Base-by-base conservation (phyloP, 2,329 filamentous ascomycete genomes). In the Lithohypha guttulata region DNA sequence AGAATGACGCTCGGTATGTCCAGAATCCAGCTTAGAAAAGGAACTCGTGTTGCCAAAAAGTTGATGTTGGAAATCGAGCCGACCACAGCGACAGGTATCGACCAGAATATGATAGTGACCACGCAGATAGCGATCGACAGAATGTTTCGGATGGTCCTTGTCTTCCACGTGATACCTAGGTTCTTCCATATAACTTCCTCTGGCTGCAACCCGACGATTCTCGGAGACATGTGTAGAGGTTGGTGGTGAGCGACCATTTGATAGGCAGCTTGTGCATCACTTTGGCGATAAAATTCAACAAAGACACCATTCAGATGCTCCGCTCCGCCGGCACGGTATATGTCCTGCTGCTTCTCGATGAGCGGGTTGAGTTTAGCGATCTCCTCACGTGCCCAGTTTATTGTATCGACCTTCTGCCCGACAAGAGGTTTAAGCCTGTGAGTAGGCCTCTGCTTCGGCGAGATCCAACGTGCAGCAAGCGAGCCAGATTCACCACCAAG, bases 381-480 rank as follows among this genome's bases (percentile, higher is more conserved):
- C 59, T 93, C 81, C 1, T 70, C 67, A 36, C 91, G 81, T 47
- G 78, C 82, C 81, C 83, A 95, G 46, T 89, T 77, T 59, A 98
- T 95, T 0, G 86, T 91, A 62, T 98, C 91, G 11, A 95, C 87
- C 59, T 93, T 91, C 56, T 85, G 79, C 50, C 86, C 83, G 49
- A 87, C 73, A 15, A 91, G 59, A 4, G 71, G 68, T 56, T 81
- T 83, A 40, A 79, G 64, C 22, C 75, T 75, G 56, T 94, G 86
- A 1, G 80, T 78, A 1, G 86, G 86, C 29, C 86, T 75, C 51
- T 85, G 71, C 59, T 84, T 80, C 7, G 68, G 64, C 11, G 77
- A 70, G 26, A 94, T 65, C 78, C 82, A 93, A 48, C 78, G 79
- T 10, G 78, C 75, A 9, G 84, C 82, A 25, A 84, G 65, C 42